These are phyloP conservation scores for Mycena citricolor DNA, from an alignment of 1,284 basidiomycete species.

Conservation along the genomic window DNA sequence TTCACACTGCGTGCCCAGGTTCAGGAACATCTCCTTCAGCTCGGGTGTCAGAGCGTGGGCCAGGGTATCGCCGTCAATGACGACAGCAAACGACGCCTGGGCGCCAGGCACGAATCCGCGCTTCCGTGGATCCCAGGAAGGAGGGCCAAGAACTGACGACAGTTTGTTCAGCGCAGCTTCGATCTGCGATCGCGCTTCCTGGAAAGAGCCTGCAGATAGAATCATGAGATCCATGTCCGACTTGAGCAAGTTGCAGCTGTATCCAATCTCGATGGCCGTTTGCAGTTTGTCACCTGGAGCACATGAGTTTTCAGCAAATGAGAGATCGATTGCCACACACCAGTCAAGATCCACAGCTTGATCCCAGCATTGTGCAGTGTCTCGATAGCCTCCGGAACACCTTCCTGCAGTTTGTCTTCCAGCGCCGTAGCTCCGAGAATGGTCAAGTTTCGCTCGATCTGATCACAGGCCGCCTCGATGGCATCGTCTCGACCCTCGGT, in stretches of 20 bases:
- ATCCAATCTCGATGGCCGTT: conserved; percentile 95
- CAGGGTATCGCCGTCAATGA: conserved; percentile 95
- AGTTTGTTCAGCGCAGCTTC: conserved; percentile 96
- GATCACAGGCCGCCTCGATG: conserved; percentile 84
- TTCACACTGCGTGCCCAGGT: conserved; percentile 92
- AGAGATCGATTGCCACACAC: conserved; percentile 38
- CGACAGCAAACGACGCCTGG: conserved; percentile 83
- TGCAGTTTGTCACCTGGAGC: conserved; percentile 90
- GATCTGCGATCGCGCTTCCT: conserved; percentile 81
- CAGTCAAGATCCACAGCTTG: conserved; percentile 95
- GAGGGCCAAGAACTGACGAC: conserved; percentile 73
- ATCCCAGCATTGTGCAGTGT: conserved; percentile 91
- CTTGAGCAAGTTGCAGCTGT: conserved; percentile 91
- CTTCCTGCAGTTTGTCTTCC: conserved; percentile 96
- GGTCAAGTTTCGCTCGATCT: conserved; percentile 78
- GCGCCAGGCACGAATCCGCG: conserved; percentile 70
- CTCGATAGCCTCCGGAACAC: conserved; percentile 95
- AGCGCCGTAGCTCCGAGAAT: conserved; percentile 94
- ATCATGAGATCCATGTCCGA: conserved; percentile 96
- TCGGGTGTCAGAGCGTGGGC: conserved; percentile 77
- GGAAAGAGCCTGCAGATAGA: conserved; percentile 79
- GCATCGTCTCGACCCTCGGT: conserved; percentile 84
- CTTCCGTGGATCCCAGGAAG: conserved; percentile 52
- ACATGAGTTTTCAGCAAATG: not conserved
- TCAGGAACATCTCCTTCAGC: conserved; percentile 86